These are phyloP conservation scores for Xylaria cubensis DNA, from an alignment of 495 filamentous ascomycete species.

Conservation along the genomic window DNA sequence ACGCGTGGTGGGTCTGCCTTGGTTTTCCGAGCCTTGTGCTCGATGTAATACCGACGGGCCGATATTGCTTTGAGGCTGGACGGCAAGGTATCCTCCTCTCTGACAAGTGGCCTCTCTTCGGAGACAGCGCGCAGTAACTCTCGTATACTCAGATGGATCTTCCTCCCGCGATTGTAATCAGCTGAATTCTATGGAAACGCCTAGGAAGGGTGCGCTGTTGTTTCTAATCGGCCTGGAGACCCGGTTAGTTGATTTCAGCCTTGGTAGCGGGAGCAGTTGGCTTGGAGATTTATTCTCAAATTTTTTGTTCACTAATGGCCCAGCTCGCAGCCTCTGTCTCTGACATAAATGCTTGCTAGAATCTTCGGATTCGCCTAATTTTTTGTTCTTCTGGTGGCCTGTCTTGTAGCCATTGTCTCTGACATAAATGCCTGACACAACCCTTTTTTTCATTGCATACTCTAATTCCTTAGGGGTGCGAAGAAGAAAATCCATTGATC, in stretches of 20 bases:
- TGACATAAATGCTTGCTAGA: conserved; percentile 21
- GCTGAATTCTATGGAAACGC: conserved; percentile 23
- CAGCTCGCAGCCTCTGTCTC: conserved; percentile 17
- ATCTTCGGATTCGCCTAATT: conserved; percentile 19
- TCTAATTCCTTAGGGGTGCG: not conserved
- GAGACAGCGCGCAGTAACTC: conserved; percentile 8
- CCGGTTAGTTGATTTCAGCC: conserved; percentile 1
- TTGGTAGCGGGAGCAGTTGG: conserved; percentile 18
- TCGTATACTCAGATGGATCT: conserved; percentile 16
- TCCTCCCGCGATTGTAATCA: conserved; percentile 17
- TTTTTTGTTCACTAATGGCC: conserved; percentile 2
- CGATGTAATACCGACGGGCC: conserved; percentile 6
- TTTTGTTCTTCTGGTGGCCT: not conserved
- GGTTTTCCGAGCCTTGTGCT: not conserved
- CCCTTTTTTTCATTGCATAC: conserved; percentile 14
- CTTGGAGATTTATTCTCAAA: conserved; percentile 10
- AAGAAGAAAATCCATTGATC: conserved; percentile 1
- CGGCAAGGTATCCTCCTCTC: conserved; percentile 17
- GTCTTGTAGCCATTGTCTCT: conserved; percentile 16
- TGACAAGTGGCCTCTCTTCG: conserved; percentile 15
- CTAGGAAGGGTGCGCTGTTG: conserved; percentile 28
- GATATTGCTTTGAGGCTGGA: conserved; percentile 6
- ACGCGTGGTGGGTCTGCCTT: not conserved
- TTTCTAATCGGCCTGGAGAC: conserved; percentile 6
- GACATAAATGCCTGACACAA: conserved; percentile 10